A percentile compares a stretch with the other conserved stretches of the same genome.
Evolutionary conservation across 2,329 filamentous ascomycete species (phyloP).

Genomic region (Apiospora saccharicola): DNA sequence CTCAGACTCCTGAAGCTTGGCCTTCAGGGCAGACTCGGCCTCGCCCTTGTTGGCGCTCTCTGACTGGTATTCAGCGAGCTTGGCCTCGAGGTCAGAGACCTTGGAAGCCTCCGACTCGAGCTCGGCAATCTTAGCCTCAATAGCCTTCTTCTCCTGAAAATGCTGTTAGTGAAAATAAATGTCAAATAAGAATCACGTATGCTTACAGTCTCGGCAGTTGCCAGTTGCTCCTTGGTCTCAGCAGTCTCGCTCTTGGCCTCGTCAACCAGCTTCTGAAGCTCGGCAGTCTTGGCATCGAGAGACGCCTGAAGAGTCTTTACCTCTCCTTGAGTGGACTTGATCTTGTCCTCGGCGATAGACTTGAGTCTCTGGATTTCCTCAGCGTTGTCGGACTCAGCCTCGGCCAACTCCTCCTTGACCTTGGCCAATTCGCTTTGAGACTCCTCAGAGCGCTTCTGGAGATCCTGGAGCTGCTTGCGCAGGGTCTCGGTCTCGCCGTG

Average conservation of each 20-base stretch:
- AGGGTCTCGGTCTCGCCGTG: constrained; percentile 33
- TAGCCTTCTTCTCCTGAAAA: constrained; percentile 37
- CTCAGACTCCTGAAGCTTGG: constrained; percentile 32
- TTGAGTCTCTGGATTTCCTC: constrained; percentile 37
- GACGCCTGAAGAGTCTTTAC: constrained; percentile 41
- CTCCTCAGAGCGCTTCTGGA: constrained; percentile 43
- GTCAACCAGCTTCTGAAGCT: constrained; percentile 43
- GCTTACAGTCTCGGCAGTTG: constrained; percentile 43
- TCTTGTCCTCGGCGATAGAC: constrained; percentile 45
- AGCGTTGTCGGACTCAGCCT: constrained; percentile 28
- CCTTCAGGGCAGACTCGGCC: constrained; percentile 33
- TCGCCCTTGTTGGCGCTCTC: constrained; percentile 33
- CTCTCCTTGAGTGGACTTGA: constrained; percentile 40
- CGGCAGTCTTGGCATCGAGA: constrained; percentile 39
- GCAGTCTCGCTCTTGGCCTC: constrained; percentile 47
- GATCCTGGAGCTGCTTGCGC: constrained; percentile 25
- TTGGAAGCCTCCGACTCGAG: constrained; percentile 33
- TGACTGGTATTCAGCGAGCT: constrained; percentile 36
- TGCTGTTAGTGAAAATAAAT: neutral
- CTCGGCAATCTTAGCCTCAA: constrained; percentile 37
- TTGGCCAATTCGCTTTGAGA: constrained; percentile 39
- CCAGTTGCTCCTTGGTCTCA: constrained; percentile 47
- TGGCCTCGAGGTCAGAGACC: constrained; percentile 33
- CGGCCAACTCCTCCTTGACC: constrained; percentile 42
- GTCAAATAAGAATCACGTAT: neutral